Percentiles rank a stretch among this genome's conserved stretches.
Evolutionary conservation across 2,329 filamentous ascomycete species (phyloP).

Genomic region (Penicillium sp.): DNA sequence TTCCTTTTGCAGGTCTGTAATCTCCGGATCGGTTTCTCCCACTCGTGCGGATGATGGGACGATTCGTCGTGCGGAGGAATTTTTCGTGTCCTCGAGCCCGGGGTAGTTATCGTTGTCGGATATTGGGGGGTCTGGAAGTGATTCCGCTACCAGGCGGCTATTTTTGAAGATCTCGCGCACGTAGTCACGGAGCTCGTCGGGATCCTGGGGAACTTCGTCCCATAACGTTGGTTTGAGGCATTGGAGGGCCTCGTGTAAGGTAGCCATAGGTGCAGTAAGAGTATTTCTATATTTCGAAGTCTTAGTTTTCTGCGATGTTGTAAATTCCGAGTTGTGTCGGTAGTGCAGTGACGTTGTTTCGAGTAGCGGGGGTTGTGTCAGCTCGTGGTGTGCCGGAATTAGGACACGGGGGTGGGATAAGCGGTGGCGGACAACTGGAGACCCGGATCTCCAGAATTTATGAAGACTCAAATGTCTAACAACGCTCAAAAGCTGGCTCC

Average conservation of each 20-base stretch:
- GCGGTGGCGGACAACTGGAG: background rate
- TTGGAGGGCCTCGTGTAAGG: constrained; percentile 60
- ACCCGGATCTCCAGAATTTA: background rate
- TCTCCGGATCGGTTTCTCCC: constrained; percentile 52
- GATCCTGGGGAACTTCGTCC: constrained; percentile 48
- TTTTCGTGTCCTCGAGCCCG: constrained; percentile 10
- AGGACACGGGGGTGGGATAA: background rate
- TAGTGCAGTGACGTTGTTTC: background rate
- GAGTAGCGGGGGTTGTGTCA: background rate
- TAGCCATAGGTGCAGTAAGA: constrained; percentile 49
- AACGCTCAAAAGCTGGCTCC: background rate
- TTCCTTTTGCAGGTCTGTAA: constrained; percentile 67
- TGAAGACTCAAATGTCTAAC: background rate
- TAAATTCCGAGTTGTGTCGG: background rate
- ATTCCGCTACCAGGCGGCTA: constrained; percentile 71
- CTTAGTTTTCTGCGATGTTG: background rate
- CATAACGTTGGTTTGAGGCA: constrained; percentile 58
- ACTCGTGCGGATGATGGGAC: constrained; percentile 53
- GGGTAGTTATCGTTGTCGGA: constrained; percentile 38
- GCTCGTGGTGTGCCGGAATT: background rate
- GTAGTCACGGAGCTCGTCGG: constrained; percentile 54
- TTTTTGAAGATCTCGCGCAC: constrained; percentile 62
- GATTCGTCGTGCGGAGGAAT: constrained; percentile 51
- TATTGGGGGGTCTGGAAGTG: constrained; percentile 62
- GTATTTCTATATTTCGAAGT: no score